Conservation (phyloP, 148 eudicot species). For the Silene latifolia region DNA sequence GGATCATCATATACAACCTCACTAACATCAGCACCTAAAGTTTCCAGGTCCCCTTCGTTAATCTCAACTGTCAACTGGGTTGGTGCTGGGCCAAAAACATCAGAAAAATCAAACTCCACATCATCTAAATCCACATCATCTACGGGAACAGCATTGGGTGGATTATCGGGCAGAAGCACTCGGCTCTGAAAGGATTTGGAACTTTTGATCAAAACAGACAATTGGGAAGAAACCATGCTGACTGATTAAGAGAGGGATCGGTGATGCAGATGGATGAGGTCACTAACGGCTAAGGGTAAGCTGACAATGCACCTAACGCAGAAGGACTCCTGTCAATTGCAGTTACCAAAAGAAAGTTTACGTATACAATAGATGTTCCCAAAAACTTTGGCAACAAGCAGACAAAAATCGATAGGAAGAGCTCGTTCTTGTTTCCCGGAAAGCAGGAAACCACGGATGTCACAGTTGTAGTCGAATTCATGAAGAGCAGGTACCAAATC, state of each 20-base stretch:
- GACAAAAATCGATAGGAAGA: constrained; percentile 54
- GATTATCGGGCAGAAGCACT: constrained; percentile 37
- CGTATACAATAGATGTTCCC: constrained; percentile 36
- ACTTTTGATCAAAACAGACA: constrained; percentile 31
- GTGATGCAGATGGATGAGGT: constrained; percentile 37
- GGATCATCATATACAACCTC: constrained; percentile 64
- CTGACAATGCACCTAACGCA: constrained; percentile 32
- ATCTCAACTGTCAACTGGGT: constrained; percentile 40
- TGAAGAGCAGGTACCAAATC: constrained; percentile 68
- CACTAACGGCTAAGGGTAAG: constrained; percentile 33
- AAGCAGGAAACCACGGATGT: constrained; percentile 85
- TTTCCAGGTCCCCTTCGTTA: constrained; percentile 33
- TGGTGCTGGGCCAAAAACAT: constrained; percentile 75
- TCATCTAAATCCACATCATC: constrained; percentile 49
- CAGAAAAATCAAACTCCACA: constrained; percentile 69
- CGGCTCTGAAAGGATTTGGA: constrained; percentile 44
- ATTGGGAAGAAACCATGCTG: constrained; percentile 74
- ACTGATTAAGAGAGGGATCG: constrained; percentile 17
- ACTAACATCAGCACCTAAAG: constrained; percentile 33
- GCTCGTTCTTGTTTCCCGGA: constrained; percentile 80
- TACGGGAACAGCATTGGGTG: constrained; percentile 45
- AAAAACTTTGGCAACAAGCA: constrained; percentile 62
- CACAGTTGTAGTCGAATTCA: constrained; percentile 66
- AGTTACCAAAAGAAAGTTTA: constrained; percentile 55
- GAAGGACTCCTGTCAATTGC: constrained; percentile 48